Evolutionary conservation across 805 yeast genomes (phyloP), one percentile per base, ranked within the genome.

Genomic region (Yamadazyma insecticola): DNA sequence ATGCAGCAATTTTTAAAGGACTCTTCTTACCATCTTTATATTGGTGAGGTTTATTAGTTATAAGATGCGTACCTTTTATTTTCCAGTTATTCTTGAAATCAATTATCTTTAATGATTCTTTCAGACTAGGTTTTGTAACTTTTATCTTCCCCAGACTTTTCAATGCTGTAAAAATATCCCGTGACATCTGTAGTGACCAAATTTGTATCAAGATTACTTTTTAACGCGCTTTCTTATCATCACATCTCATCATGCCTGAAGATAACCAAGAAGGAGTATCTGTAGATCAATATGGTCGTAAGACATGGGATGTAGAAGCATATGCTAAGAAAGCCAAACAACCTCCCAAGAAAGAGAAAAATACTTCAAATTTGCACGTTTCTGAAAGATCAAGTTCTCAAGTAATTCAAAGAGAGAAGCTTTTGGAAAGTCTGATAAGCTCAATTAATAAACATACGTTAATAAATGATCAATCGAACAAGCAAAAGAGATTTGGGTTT

Each of bases 401-500:
- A 22, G 24, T 62, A 9, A 39, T 43, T 4, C 70, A 63, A 32
- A 39, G 70, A 18, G 49, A 56, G 20, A 45, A 50, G 23, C 47
- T 65, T 11, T 35, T 65, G 4, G 41, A 51, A 6, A 45, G 47
- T 22, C 58, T 61, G 47, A 36, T 65, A 6, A 40, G 42, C 24
- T 55, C 68, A 1, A 59, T 65, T 11, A 50, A 53, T 20, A 48
- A 45, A n/a, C 58, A 53, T 35, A 65, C 63, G 10, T 36, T 65
- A 3, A 48, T 65, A 16, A 56, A 51, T 22, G 22, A 37, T 12
- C 39, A 27, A 45, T 1, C 50, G 12, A 43, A 66, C 50, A 32
- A 55, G 44, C 61, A 39, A 76, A 87, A 32, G 70, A 75, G 83
- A 16, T 84, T 85, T 38, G 96, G 97, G 14, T 90, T 90, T 56